A percentile compares a stretch with the other conserved stretches of the same genome.
Evolutionary conservation across 2,329 filamentous ascomycete genomes (phyloP).

Genomic region (Fusarium neocosmosporiellum): DNA sequence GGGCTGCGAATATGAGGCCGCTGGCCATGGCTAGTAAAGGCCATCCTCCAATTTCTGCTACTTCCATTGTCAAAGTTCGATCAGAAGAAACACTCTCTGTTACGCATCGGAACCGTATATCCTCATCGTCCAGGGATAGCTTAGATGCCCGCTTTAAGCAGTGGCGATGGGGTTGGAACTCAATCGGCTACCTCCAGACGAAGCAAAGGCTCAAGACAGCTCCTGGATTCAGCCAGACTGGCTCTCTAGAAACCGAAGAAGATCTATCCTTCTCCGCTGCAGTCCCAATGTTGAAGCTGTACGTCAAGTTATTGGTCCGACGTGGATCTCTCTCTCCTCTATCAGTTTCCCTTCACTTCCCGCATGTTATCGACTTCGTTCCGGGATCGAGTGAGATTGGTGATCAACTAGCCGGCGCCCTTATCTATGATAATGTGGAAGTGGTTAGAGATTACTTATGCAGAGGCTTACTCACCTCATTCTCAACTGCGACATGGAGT

Average conservation of each 20-base stretch:
- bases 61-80: not conserved
- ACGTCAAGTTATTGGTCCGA: not conserved
- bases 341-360: not conserved
- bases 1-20: not conserved
- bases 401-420: fast-evolving
- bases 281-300: not conserved
- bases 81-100: not conserved
- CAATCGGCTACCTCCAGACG: not conserved
- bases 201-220: not conserved
- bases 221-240: not conserved
- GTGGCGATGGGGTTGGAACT: not conserved
- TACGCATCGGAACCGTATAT: not conserved
- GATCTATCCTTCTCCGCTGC: not conserved
- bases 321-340: not conserved
- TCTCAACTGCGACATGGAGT: not conserved
- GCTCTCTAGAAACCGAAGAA: fast-evolving
- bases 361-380: not conserved
- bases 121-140: not conserved
- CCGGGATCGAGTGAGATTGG: not conserved
- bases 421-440: fast-evolving
- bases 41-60: not conserved
- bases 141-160: not conserved
- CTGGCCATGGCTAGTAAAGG: too few species aligned
- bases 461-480: not conserved
- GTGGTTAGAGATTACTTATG: not conserved